phyloP scores from a whole-genome alignment of 441 rosid genomes.

The Erodium moschatum region DNA sequence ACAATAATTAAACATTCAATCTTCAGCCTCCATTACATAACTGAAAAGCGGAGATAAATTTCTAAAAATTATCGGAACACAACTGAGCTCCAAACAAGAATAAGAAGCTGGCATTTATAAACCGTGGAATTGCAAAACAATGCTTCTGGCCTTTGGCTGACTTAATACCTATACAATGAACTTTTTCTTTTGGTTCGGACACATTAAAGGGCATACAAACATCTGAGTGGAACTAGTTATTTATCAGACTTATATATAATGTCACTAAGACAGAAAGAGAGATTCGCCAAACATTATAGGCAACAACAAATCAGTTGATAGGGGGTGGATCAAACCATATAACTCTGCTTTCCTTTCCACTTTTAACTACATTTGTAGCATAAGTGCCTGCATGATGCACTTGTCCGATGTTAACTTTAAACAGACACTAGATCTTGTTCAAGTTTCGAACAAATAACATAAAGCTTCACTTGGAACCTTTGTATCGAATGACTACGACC shows the following conservation, averaged over 20 bases:
- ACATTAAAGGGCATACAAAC: neutral
- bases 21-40: neutral
- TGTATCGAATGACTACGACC: neutral
- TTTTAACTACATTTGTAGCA: neutral
- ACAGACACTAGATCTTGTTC: neutral
- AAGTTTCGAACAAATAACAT: neutral
- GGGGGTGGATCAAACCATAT: neutral
- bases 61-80: neutral
- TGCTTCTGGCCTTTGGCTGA: neutral
- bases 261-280: too few relatives aligned
- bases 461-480: neutral
- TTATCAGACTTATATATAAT: neutral
- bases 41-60: neutral
- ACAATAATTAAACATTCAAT: neutral
- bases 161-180: too few relatives aligned
- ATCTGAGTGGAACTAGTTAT: neutral
- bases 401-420: too few relatives aligned
- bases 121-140: neutral
- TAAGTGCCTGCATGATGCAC: neutral
- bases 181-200: neutral
- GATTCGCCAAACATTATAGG: too few relatives aligned
- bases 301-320: too few relatives aligned
- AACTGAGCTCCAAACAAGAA: too few relatives aligned
- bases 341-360: neutral
- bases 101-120: neutral